Base-by-base conservation (phyloP, 2,329 filamentous ascomycete species). In the Neurospora sp. region DNA sequence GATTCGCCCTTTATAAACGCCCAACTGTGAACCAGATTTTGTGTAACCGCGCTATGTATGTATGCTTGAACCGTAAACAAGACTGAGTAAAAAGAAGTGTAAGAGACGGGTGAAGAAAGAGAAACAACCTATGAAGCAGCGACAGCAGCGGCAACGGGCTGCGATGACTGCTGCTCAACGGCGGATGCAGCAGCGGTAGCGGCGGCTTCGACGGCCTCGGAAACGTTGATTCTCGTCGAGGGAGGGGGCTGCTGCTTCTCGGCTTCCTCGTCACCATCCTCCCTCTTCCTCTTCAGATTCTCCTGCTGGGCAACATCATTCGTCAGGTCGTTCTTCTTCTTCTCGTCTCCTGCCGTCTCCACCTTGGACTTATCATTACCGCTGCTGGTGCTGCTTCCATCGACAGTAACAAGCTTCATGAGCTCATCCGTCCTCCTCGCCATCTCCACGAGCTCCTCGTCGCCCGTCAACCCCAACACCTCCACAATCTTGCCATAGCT, bases 401-500 rank as follows among this genome's bases (percentile, higher is more conserved):
- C 80, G 66, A 86, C 84, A 8, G 84, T 82, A 70, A 86, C 84
- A 69, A 92, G 82, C 17, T 86, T 87, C 15, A 92, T 80, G 39
- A 84, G 82, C 69, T 83, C 78, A 76, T 97, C 94, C 4, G 90
- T 83, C 6, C 87, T 85, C 65, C 83, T 83, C 0, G 94, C 94
- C 71, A 83, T 80, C 39, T 88, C 85, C 23, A 88, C 76, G 65
- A 96, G 79, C 70, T 90, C 84, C 1, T 88, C 84, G 4, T 43
- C 41, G 41, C n/a, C 41, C 28, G 52, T 62, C 41, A 92, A 84
- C 0, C 85, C 87, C 38, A 98, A 80, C 1, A 85, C 81, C 70
- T 88, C 83, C 76, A 93, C 91, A 1, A 90, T 79, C 68, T 91
- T 88, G 8, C 81, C 82, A 77, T 97, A 97, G 74, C 86, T 91